A percentile compares a stretch with the other conserved stretches of the same genome.
phyloP scores from a whole-genome alignment of 768 basidiomycete species.

The Lyophyllum atratum region DNA sequence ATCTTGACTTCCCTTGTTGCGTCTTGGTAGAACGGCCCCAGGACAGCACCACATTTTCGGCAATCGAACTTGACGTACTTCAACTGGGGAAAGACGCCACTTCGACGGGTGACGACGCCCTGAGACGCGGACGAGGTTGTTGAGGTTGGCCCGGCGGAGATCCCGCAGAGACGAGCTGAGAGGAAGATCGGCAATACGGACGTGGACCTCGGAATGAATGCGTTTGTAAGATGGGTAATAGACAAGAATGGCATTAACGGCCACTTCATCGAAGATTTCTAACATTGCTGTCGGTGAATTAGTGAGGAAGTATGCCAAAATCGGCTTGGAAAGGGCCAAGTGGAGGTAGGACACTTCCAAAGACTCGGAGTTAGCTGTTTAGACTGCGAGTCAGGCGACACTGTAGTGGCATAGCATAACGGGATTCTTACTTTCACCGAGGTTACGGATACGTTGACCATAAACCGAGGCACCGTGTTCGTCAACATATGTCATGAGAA shows the following conservation, averaged over 20 bases:
- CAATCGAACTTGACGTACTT: constrained; percentile 99
- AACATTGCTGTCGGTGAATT: constrained; percentile 95
- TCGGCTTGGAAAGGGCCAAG: constrained; percentile 87
- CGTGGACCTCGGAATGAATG: constrained; percentile 97
- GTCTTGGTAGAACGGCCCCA: constrained; percentile 98
- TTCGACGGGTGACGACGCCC: constrained; percentile 96
- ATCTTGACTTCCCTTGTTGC: constrained; percentile 92
- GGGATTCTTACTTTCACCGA: constrained; percentile 83
- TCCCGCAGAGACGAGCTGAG: constrained; percentile 89
- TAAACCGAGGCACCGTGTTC: constrained; percentile 91
- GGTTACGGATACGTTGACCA: constrained; percentile 87
- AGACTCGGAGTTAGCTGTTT: constrained; percentile 90
- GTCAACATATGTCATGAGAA: constrained; percentile 95
- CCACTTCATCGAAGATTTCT: constrained; percentile 92
- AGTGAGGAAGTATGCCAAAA: constrained; percentile 95
- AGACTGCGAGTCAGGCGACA: constrained; percentile 12
- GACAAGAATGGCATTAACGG: constrained; percentile 89
- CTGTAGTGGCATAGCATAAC: not conserved
- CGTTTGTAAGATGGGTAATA: constrained; percentile 96
- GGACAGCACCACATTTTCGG: constrained; percentile 87
- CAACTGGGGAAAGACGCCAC: constrained; percentile 97
- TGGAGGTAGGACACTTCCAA: constrained; percentile 98
- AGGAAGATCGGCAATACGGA: constrained; percentile 93
- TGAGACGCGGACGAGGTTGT: constrained; percentile 92
- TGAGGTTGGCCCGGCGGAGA: constrained; percentile 87